phyloP scores from a whole-genome alignment of 768 basidiomycete species.

The Tylopilus vinaceipallidus region DNA sequence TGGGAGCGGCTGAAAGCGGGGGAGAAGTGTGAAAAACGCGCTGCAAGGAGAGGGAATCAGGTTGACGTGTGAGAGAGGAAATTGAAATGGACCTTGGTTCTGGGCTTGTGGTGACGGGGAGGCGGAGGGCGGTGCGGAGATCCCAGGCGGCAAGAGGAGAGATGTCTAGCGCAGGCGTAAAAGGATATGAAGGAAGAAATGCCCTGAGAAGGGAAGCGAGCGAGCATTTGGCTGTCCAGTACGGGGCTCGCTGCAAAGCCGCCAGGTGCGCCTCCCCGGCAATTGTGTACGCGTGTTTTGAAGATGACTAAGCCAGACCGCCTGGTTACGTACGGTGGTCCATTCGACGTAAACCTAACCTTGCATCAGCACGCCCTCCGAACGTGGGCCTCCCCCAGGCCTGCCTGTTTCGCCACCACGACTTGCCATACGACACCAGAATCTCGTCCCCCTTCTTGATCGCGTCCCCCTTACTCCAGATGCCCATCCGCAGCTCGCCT shows the following conservation, averaged over 20 bases:
- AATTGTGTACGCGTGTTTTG: constrained; percentile 19
- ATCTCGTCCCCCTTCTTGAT: constrained; percentile 84
- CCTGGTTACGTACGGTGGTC: neutral
- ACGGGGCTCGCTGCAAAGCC: neutral
- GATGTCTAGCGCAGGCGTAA: constrained; percentile 51
- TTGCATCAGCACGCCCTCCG: neutral
- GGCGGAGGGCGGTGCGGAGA: constrained; percentile 33
- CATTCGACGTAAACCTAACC: too few species aligned
- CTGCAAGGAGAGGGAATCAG: constrained; percentile 40
- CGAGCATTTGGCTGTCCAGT: constrained; percentile 40
- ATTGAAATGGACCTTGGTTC: constrained; percentile 40
- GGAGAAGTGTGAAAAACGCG: constrained; percentile 74
- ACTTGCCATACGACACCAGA: constrained; percentile 84
- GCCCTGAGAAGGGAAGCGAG: constrained; percentile 47
- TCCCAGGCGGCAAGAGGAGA: constrained; percentile 40
- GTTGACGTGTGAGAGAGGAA: constrained; percentile 6
- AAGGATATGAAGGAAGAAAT: constrained; percentile 55
- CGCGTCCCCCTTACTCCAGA: constrained; percentile 60
- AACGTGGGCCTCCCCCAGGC: neutral
- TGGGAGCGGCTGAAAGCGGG: constrained; percentile 48
- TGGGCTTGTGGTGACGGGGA: constrained; percentile 18
- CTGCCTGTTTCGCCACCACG: constrained; percentile 64
- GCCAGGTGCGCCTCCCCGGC: neutral
- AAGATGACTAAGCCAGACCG: constrained; percentile 25
- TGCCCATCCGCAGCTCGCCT: constrained; percentile 74